Evolutionary conservation across 2,329 filamentous ascomycete genomes (phyloP).

Genomic region (Venturia effusa): DNA sequence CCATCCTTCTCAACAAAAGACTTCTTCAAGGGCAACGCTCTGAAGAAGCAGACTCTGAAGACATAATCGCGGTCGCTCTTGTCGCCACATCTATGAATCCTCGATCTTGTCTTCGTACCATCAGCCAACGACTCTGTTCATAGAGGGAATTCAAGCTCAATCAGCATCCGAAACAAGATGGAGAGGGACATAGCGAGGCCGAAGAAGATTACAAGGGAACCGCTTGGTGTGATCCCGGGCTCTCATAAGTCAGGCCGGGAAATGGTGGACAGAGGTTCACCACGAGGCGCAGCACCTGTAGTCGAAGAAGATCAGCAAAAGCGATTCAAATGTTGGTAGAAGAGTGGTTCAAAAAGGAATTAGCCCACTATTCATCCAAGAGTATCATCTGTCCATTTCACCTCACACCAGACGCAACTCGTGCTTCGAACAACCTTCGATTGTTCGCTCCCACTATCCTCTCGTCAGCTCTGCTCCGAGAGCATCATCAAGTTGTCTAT

Average conservation of each 20-base stretch:
- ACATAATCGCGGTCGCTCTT: no score
- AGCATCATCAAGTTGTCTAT: background rate
- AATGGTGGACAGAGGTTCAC: background rate
- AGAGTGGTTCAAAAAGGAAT: background rate
- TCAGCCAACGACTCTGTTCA: background rate
- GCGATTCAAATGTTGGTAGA: background rate
- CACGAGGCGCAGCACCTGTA: background rate
- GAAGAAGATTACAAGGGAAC: background rate
- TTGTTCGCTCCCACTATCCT: background rate
- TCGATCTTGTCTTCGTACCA: background rate
- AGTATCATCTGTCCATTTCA: background rate
- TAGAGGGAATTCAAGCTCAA: background rate
- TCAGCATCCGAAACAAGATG: background rate
- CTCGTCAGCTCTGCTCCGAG: background rate
- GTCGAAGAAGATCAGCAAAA: background rate
- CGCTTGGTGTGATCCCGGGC: background rate
- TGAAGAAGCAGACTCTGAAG: background rate
- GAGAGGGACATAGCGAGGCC: background rate
- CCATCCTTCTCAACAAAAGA: background rate
- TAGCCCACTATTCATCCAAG: background rate
- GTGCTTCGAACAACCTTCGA: background rate
- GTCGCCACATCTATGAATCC: background rate
- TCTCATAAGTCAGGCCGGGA: background rate
- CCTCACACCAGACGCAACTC: background rate
- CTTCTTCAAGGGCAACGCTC: background rate